phyloP scores from a whole-genome alignment of 352 stramenopile species.

The Globisporangium lucens region DNA sequence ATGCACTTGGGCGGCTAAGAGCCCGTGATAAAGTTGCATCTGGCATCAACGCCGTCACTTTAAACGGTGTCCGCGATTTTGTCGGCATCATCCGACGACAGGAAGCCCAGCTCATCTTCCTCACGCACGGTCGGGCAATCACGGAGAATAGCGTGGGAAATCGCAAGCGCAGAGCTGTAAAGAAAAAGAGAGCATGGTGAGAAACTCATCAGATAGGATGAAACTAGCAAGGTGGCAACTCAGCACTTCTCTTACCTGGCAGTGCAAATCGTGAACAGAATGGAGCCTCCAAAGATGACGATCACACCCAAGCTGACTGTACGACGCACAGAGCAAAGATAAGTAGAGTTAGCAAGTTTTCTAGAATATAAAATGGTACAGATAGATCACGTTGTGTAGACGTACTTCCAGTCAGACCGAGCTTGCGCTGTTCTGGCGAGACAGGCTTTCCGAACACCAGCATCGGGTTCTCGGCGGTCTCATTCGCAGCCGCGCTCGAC shows the following conservation, averaged over 20 bases:
- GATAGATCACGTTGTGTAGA: neutral
- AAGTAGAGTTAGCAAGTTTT: slow-evolving; percentile 2
- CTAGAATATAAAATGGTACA: neutral
- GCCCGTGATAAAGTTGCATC: neutral
- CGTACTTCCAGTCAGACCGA: slow-evolving; percentile 76
- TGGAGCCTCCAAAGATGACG: slow-evolving; percentile 81
- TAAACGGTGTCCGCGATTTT: slow-evolving; percentile 77
- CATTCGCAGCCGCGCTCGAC: slow-evolving; percentile 59
- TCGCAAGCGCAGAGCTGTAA: slow-evolving; percentile 62
- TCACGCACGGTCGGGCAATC: slow-evolving; percentile 71
- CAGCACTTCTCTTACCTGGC: slow-evolving; percentile 48
- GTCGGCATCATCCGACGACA: slow-evolving; percentile 54
- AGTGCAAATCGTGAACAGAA: slow-evolving; percentile 85
- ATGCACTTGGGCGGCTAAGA: neutral
- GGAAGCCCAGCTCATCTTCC: slow-evolving; percentile 81
- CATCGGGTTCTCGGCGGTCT: slow-evolving; percentile 70
- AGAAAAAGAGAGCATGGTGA: neutral
- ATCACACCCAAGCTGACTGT: slow-evolving; percentile 72
- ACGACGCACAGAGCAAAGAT: slow-evolving; percentile 3
- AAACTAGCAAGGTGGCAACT: neutral
- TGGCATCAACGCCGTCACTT: slow-evolving; percentile 5
- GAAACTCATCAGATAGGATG: neutral
- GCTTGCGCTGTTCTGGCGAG: slow-evolving; percentile 71
- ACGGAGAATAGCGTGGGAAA: slow-evolving; percentile 76
- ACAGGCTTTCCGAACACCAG: slow-evolving; percentile 70